Evolutionary conservation across 1,284 basidiomycete genomes (phyloP).

Genomic region (Cystobasidiaceae sp.): DNA sequence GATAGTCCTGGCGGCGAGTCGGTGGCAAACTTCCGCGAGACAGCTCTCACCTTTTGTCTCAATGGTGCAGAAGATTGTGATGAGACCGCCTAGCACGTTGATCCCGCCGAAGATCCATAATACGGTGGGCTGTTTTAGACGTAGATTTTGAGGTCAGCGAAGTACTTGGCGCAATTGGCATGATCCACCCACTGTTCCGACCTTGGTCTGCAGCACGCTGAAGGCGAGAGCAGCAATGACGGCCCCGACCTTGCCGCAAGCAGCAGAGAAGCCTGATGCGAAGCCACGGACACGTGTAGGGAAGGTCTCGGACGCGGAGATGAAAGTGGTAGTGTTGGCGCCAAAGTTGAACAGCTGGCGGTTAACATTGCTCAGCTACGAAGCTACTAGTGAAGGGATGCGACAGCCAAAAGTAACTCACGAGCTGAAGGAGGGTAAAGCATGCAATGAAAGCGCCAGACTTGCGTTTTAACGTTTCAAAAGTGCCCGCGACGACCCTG

Average conservation of each 20-base stretch:
- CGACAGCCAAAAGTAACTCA: conserved; percentile 35
- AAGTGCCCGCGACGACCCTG: conserved; percentile 32
- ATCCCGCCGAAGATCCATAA: conserved; percentile 29
- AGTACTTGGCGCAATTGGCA: conserved; percentile 29
- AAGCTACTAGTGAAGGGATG: not conserved
- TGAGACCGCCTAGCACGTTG: conserved; percentile 62
- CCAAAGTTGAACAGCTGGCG: conserved; percentile 13
- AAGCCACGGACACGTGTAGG: conserved; percentile 59
- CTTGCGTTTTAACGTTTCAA: conserved; percentile 18
- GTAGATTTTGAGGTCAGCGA: not conserved
- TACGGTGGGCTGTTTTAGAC: not conserved
- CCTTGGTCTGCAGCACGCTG: conserved; percentile 49
- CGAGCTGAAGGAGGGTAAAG: conserved; percentile 60
- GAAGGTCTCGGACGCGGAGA: conserved; percentile 78
- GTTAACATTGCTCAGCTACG: not conserved
- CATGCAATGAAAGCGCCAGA: conserved; percentile 61
- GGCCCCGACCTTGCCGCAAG: conserved; percentile 67
- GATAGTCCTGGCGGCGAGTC: no score
- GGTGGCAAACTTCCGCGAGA: no score
- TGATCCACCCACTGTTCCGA: conserved; percentile 47
- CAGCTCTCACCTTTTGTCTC: conserved; percentile 72
- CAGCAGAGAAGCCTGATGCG: conserved; percentile 77
- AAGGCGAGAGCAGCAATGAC: conserved; percentile 60
- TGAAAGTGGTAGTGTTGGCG: conserved; percentile 73
- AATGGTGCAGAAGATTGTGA: conserved; percentile 62